phyloP scores from a whole-genome alignment of 2,329 filamentous ascomycete genomes.

The Leptographium radiaticola region DNA sequence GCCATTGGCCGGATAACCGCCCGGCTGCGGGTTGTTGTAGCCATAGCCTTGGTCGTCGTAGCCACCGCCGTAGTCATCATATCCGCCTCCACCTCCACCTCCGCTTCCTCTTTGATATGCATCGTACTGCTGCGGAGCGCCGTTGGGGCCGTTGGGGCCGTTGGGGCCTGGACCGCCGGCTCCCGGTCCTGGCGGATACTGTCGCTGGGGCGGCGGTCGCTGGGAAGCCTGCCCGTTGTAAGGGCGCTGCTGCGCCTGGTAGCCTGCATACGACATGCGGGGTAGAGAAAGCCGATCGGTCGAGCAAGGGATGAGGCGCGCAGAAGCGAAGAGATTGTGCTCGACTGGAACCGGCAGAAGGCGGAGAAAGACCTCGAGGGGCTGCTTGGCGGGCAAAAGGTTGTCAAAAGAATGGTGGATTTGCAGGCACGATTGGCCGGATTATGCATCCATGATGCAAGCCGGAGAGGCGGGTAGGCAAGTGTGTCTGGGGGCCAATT shows the following conservation, averaged over 20 bases:
- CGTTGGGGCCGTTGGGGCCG: slow-evolving; percentile 7
- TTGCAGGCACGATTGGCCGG: neutral
- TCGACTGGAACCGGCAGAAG: too few species aligned
- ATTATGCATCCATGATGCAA: neutral
- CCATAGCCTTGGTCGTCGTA: slow-evolving; percentile 33
- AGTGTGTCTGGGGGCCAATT: neutral
- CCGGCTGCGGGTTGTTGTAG: slow-evolving; percentile 26
- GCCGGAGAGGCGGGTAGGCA: neutral
- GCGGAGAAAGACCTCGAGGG: too few species aligned
- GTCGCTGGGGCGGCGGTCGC: slow-evolving; percentile 25
- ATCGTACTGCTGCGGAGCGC: slow-evolving; percentile 26
- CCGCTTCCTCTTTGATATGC: slow-evolving; percentile 29
- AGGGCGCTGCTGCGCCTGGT: slow-evolving; percentile 30
- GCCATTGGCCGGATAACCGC: slow-evolving; percentile 28
- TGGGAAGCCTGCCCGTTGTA: slow-evolving; percentile 33
- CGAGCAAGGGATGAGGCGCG: neutral
- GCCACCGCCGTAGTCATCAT: slow-evolving; percentile 21
- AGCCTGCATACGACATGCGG: slow-evolving; percentile 37
- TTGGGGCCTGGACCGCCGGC: slow-evolving; percentile 16
- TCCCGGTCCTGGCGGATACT: slow-evolving; percentile 18
- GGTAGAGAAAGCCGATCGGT: neutral
- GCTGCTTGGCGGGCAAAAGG: too few species aligned
- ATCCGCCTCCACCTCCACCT: slow-evolving; percentile 20
- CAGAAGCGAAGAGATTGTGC: neutral
- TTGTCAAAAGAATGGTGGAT: neutral